Evolutionary conservation across 768 basidiomycete species (phyloP).

Genomic region (Leccinum subtestaceum): DNA sequence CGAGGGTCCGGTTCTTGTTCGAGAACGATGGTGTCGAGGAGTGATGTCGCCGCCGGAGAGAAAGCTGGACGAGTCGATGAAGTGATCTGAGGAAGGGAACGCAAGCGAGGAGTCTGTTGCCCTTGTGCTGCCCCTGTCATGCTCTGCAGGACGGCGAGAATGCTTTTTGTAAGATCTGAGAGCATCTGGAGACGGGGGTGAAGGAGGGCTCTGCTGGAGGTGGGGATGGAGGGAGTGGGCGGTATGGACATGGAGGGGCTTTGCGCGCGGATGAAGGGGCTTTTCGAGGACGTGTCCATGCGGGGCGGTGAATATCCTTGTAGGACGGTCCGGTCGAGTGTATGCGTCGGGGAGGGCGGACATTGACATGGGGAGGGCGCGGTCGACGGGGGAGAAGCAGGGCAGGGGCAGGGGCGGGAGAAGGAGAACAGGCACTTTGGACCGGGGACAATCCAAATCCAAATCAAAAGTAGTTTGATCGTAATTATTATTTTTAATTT

Average conservation of each 20-base stretch:
- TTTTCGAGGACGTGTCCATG: constrained; percentile 48
- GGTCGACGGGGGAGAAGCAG: background rate
- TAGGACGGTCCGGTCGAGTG: constrained; percentile 34
- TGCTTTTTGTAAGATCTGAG: constrained; percentile 18
- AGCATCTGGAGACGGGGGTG: constrained; percentile 26
- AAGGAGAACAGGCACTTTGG: background rate
- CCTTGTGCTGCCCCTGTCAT: constrained; percentile 26
- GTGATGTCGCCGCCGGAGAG: constrained; percentile 29
- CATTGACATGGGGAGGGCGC: constrained; percentile 21
- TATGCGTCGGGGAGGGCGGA: constrained; percentile 8
- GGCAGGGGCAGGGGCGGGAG: background rate
- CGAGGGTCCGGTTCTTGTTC: constrained; percentile 61
- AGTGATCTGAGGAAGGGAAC: constrained; percentile 28
- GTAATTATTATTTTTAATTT: background rate
- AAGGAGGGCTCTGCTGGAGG: constrained; percentile 36
- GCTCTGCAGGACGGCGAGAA: constrained; percentile 26
- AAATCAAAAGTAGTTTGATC: background rate
- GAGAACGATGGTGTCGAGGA: constrained; percentile 43
- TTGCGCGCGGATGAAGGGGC: constrained; percentile 9
- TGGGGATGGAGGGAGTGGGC: constrained; percentile 47
- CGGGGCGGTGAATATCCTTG: constrained; percentile 57
- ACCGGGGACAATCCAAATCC: background rate
- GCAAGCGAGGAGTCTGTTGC: constrained; percentile 23
- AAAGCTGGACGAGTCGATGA: constrained; percentile 26
- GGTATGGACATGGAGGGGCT: constrained; percentile 20